These are phyloP conservation scores for Aciculosporium take DNA, from an alignment of 2,329 filamentous ascomycete genomes.

Conservation along the genomic window DNA sequence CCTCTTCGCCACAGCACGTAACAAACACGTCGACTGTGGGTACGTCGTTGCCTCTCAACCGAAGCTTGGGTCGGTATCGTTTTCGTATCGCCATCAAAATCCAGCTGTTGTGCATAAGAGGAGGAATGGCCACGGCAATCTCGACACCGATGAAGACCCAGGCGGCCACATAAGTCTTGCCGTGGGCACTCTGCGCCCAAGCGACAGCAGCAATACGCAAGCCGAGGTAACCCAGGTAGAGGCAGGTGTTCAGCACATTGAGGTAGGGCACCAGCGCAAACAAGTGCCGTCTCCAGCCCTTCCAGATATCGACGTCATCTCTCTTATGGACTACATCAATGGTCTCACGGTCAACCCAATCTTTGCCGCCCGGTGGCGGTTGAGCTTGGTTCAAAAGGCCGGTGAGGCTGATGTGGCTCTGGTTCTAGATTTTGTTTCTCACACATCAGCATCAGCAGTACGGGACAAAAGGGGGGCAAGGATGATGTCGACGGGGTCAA, in stretches of 20 bases:
- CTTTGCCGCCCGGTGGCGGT: conserved; percentile 19
- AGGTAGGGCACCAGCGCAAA: conserved; percentile 24
- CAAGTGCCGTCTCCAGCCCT: conserved; percentile 27
- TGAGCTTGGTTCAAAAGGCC: conserved; percentile 22
- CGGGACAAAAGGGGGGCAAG: not conserved
- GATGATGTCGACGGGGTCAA: not conserved
- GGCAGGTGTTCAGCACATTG: conserved; percentile 24
- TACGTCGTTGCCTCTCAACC: conserved; percentile 31
- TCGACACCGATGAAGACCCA: conserved; percentile 45
- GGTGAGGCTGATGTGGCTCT: conserved; percentile 27
- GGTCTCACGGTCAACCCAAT: conserved; percentile 16
- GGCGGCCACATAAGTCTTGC: conserved; percentile 31
- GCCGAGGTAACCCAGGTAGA: conserved; percentile 35
- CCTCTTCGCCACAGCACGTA: conserved; percentile 43
- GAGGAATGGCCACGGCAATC: conserved; percentile 36
- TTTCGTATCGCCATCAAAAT: conserved; percentile 43
- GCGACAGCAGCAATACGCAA: conserved; percentile 38
- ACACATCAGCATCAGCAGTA: not conserved
- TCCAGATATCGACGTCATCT: conserved; percentile 29
- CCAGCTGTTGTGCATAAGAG: conserved; percentile 43
- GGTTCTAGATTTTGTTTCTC: conserved; percentile 24
- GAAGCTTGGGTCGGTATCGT: conserved; percentile 36
- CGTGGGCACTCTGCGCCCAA: conserved; percentile 29
- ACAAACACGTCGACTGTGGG: conserved; percentile 43
- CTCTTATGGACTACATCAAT: conserved; percentile 28